Evolutionary conservation across 106 monocot genomes (phyloP).

Genomic region (Dioscorea alata): DNA sequence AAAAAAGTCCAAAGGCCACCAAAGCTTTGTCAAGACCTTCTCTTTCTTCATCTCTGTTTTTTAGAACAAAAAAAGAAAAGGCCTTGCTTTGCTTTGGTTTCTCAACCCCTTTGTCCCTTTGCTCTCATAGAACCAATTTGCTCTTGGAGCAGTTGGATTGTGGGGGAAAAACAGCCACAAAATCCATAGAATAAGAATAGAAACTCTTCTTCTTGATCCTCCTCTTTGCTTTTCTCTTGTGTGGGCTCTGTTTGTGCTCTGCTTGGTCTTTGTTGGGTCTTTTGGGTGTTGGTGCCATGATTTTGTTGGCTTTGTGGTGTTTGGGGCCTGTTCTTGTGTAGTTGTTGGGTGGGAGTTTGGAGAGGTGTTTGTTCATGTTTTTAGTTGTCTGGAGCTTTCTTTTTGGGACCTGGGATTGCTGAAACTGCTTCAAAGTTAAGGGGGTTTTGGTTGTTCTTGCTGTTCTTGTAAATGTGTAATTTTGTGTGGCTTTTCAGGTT

Average conservation of each 20-base stretch:
- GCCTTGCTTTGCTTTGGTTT: neutral
- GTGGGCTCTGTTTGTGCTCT: slow-evolving; percentile 3
- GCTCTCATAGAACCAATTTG: neutral
- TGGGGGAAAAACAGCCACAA: neutral
- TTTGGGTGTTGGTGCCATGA: neutral
- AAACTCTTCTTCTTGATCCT: neutral
- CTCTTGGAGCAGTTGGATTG: neutral
- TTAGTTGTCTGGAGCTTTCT: too few species aligned
- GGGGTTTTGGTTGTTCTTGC: neutral
- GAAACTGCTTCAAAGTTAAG: neutral
- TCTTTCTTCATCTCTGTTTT: too few species aligned
- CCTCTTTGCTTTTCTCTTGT: neutral
- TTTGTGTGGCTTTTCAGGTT: slow-evolving; percentile 12
- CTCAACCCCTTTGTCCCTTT: neutral
- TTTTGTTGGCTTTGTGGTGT: neutral
- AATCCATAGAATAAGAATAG: slow-evolving; percentile 5
- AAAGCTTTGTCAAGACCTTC: too few species aligned
- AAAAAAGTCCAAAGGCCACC: too few species aligned
- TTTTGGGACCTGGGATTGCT: neutral
- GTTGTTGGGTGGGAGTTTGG: neutral
- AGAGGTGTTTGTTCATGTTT: neutral
- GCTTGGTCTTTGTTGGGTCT: neutral
- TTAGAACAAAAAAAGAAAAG: too few species aligned
- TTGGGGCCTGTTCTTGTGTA: neutral
- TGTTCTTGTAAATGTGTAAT: slow-evolving; percentile 3